Evolutionary conservation across 2,329 filamentous ascomycete species (phyloP).

Genomic region (Scedosporium dehoogii): DNA sequence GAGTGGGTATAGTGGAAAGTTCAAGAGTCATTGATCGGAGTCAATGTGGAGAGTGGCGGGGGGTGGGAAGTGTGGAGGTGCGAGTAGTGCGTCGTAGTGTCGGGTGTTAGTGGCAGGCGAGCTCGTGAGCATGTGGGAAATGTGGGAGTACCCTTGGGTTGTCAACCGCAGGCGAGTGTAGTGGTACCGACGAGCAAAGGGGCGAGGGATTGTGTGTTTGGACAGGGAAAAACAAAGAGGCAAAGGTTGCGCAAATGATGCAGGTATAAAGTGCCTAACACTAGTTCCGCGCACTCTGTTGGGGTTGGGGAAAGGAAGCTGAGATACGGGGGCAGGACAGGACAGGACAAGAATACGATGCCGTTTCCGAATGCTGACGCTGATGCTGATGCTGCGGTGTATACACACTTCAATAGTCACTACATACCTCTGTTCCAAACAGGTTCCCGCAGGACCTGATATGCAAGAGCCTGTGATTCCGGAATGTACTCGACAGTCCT

Average conservation of each 20-base stretch:
- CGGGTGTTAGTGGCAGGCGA: neutral
- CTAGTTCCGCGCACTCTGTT: neutral
- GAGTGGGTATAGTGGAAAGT: conserved; percentile 3
- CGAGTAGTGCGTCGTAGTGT: conserved; percentile 2
- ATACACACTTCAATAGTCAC: neutral
- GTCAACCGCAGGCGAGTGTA: neutral
- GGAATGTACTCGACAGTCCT: conserved; percentile 42
- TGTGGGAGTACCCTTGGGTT: too few species aligned
- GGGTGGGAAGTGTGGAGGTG: conserved; percentile 3
- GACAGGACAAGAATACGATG: neutral
- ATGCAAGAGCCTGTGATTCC: conserved; percentile 42
- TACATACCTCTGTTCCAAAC: conserved; percentile 55
- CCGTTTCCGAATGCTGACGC: neutral
- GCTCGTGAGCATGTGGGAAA: neutral
- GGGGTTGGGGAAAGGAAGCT: conserved; percentile 3
- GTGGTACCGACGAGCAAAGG: neutral
- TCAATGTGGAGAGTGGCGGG: conserved; percentile 2
- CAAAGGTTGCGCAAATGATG: conserved; percentile 1
- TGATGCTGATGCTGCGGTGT: conserved; percentile 7
- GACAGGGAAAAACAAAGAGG: neutral
- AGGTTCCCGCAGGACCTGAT: conserved; percentile 52
- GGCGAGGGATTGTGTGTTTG: neutral
- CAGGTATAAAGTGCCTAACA: conserved; percentile 2
- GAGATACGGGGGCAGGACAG: neutral
- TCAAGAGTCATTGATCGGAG: conserved; percentile 2